phyloP scores from a whole-genome alignment of 2,329 filamentous ascomycete species.

The Ophiostoma piceae region DNA sequence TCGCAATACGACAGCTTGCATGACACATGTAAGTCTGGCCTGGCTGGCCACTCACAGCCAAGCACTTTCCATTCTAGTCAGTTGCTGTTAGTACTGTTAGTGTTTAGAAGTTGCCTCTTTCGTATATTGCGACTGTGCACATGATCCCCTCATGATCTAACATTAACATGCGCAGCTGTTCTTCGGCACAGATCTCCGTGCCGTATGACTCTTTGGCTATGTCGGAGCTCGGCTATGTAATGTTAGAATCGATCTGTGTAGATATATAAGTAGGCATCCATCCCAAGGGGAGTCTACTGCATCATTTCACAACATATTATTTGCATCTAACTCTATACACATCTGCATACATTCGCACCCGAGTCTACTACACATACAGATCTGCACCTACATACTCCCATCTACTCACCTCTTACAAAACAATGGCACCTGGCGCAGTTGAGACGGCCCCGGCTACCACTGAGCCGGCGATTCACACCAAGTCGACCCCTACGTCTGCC shows the following conservation, averaged over 20 bases:
- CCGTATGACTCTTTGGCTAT: neutral
- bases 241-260: neutral
- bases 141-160: neutral
- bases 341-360: neutral
- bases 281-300: neutral
- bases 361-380: no score
- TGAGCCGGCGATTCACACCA: conserved; percentile 17
- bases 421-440: conserved; percentile 30
- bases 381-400: no score
- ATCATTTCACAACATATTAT: neutral
- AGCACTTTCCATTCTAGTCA: neutral
- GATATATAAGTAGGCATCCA: neutral
- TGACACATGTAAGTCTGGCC: neutral
- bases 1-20: neutral
- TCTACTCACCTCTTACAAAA: neutral
- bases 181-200: neutral
- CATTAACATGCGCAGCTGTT: neutral
- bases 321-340: neutral
- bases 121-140: neutral
- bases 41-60: neutral
- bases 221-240: neutral
- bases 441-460: conserved; percentile 23
- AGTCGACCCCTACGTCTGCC: conserved; percentile 14
- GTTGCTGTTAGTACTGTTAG: neutral
- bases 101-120: conserved; percentile 1